Evolutionary conservation across 2,329 filamentous ascomycete species (phyloP).

Genomic region (Rutstroemia sp.): DNA sequence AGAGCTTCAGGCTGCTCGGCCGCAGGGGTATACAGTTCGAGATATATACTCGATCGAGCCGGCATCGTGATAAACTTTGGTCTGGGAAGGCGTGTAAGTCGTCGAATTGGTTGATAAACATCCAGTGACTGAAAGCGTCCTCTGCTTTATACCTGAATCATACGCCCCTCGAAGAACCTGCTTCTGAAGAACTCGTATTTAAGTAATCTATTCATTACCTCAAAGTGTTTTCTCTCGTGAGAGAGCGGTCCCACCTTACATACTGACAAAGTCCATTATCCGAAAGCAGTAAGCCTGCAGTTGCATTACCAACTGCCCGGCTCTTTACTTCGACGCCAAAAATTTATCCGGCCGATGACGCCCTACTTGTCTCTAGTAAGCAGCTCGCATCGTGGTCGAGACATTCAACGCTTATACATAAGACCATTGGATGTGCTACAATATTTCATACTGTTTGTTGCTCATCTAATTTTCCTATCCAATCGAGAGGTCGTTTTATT

Average conservation of each 20-base stretch:
- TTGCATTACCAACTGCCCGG: not conserved
- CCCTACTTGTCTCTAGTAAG: not conserved
- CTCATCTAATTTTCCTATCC: not conserved
- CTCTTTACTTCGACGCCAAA: not conserved
- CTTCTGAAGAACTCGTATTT: not conserved
- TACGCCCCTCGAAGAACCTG: not conserved
- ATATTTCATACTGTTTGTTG: not conserved
- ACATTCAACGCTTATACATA: not conserved
- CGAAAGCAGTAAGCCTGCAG: slow-evolving; percentile 6
- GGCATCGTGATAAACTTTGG: not conserved
- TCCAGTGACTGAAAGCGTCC: too few relatives aligned
- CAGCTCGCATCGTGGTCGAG: not conserved
- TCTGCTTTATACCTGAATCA: not conserved
- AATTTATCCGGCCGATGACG: not conserved
- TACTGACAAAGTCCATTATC: not conserved
- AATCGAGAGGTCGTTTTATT: not conserved
- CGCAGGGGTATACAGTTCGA: slow-evolving; percentile 5
- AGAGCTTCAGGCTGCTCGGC: slow-evolving; percentile 3
- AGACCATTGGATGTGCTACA: not conserved
- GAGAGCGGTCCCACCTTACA: not conserved
- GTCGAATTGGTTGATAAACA: not conserved
- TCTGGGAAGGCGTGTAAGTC: not conserved
- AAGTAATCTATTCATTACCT: not conserved
- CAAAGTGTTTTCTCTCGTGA: slow-evolving; percentile 2
- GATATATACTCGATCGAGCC: slow-evolving; percentile 6